phyloP scores from a whole-genome alignment of 345 rosid species.

The Populus deltoides region DNA sequence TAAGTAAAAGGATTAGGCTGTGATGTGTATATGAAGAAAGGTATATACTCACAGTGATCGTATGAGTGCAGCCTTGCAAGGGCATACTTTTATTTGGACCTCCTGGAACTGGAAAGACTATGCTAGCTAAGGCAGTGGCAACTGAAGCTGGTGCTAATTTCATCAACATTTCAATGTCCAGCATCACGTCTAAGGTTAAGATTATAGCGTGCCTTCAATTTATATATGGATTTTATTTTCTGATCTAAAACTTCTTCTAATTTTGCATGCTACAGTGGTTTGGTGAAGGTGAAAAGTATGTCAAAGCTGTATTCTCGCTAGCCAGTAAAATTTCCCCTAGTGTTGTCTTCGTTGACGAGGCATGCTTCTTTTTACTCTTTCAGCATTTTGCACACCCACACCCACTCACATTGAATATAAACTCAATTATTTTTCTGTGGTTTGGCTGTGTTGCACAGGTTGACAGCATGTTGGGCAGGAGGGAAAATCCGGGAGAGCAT shows the following conservation, averaged over 20 bases:
- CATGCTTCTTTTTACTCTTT: slow-evolving; percentile 22
- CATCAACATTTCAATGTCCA: slow-evolving; percentile 86
- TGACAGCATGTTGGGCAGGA: slow-evolving; percentile 93
- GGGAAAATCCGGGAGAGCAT: slow-evolving; percentile 82
- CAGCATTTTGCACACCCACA: neutral
- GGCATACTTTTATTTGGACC: slow-evolving; percentile 92
- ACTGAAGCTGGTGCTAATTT: slow-evolving; percentile 99
- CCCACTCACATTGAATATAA: neutral
- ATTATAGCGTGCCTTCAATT: slow-evolving; percentile 4
- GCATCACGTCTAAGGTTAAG: slow-evolving; percentile 80
- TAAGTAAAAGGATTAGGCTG: neutral
- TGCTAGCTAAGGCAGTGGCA: slow-evolving; percentile 97
- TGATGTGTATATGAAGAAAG: neutral
- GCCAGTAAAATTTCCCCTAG: slow-evolving; percentile 91
- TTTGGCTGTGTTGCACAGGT: slow-evolving; percentile 45
- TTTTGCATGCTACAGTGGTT: slow-evolving; percentile 63
- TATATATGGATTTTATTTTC: slow-evolving; percentile 5
- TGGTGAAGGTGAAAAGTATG: slow-evolving; percentile 94
- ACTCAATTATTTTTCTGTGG: neutral
- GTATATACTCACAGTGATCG: slow-evolving; percentile 9
- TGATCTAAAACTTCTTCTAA: slow-evolving; percentile 7
- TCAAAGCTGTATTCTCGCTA: slow-evolving; percentile 83
- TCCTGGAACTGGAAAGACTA: slow-evolving; percentile 95
- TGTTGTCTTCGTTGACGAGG: slow-evolving; percentile 94
- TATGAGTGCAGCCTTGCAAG: slow-evolving; percentile 70